These are phyloP conservation scores for Zychaea mexicana DNA, from an alignment of 371 early-diverging fungal genomes.

Conservation along the genomic window DNA sequence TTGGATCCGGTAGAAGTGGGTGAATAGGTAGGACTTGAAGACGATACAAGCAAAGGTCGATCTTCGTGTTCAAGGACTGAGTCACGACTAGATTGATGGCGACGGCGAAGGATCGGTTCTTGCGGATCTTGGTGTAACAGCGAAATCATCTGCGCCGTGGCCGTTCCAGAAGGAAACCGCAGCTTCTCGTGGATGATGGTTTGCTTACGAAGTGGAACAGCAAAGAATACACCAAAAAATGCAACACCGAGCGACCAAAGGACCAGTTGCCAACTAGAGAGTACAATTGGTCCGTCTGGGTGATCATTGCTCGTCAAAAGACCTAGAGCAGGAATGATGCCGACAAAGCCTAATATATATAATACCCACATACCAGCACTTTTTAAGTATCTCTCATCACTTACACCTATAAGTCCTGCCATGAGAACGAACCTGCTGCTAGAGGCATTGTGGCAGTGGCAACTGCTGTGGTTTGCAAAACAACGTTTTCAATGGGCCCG, in stretches of 20 bases:
- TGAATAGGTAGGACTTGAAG: conserved; percentile 5
- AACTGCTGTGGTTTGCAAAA: conserved; percentile 81
- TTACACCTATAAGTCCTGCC: background rate
- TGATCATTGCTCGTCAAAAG: conserved; percentile 62
- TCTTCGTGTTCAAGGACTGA: conserved; percentile 5
- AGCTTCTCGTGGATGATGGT: conserved; percentile 81
- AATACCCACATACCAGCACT: no score
- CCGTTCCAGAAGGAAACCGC: conserved; percentile 86
- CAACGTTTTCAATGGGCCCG: conserved; percentile 80
- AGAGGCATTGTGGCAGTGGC: conserved; percentile 89
- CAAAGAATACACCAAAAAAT: conserved; percentile 91
- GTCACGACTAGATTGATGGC: conserved; percentile 5
- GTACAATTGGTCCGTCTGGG: conserved; percentile 46
- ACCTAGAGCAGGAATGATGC: conserved; percentile 76
- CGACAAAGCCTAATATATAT: conserved; percentile 81
- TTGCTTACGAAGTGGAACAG: conserved; percentile 80
- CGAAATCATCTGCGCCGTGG: conserved; percentile 86
- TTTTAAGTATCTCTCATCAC: no score
- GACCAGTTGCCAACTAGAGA: conserved; percentile 56
- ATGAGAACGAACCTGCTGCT: conserved; percentile 57
- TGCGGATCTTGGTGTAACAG: conserved; percentile 61
- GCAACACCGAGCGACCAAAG: conserved; percentile 84
- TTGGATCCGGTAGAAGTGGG: background rate
- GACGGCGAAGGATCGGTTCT: background rate
- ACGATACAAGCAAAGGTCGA: conserved; percentile 7